phyloP scores from a whole-genome alignment of 2,329 filamentous ascomycete species.

The Colletotrichum noveboracense region DNA sequence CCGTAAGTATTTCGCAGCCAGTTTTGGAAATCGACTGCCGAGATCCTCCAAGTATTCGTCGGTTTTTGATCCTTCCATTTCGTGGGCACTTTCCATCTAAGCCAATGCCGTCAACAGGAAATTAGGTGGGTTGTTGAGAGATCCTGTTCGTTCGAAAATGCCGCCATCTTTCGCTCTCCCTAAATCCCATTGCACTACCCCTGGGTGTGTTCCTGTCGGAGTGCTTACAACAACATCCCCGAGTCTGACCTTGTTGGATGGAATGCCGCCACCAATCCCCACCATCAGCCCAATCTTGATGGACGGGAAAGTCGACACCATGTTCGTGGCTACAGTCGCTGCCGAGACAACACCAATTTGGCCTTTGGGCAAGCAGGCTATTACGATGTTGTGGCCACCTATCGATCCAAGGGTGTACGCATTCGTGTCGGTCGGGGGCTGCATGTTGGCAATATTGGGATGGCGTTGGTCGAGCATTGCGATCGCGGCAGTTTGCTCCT shows the following conservation, averaged over 20 bases:
- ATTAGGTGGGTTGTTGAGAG: neutral
- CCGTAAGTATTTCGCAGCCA: neutral
- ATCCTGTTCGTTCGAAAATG: neutral
- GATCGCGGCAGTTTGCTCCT: constrained; percentile 28
- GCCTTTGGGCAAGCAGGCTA: constrained; percentile 26
- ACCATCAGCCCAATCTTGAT: constrained; percentile 25
- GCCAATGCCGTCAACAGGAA: constrained; percentile 3
- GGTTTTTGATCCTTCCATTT: neutral
- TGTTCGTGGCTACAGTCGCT: neutral
- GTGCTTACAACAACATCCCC: constrained; percentile 23
- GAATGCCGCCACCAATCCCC: constrained; percentile 28
- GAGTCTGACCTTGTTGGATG: neutral
- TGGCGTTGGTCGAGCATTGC: constrained; percentile 30
- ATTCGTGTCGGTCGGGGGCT: constrained; percentile 25
- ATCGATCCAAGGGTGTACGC: constrained; percentile 29
- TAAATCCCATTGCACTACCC: constrained; percentile 22
- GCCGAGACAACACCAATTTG: constrained; percentile 20
- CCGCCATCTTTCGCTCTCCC: neutral
- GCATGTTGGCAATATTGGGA: constrained; percentile 1
- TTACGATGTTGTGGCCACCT: constrained; percentile 30
- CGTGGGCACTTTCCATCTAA: neutral
- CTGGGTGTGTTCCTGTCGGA: fast-evolving
- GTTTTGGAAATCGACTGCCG: neutral
- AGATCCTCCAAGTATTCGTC: constrained; percentile 7
- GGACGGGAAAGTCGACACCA: neutral